These are phyloP conservation scores for Cytospora piceae DNA, from an alignment of 2,329 filamentous ascomycete species.

Conservation along the genomic window DNA sequence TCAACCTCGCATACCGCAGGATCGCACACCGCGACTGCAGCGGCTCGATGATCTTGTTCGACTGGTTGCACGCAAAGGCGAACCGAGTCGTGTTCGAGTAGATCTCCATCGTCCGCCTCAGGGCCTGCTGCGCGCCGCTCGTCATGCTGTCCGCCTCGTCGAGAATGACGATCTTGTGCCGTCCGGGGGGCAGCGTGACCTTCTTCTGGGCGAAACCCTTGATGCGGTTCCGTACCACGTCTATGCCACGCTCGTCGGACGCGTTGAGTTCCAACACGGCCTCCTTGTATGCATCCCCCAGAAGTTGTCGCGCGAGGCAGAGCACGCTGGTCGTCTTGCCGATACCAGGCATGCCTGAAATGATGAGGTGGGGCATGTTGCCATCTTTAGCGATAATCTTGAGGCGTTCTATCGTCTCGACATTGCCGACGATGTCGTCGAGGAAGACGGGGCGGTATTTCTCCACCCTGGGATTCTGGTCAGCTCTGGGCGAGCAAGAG, in stretches of 20 bases:
- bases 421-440: slow-evolving; percentile 97
- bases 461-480: slow-evolving; percentile 73
- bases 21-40: slow-evolving; percentile 96
- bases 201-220: slow-evolving; percentile 99
- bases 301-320: slow-evolving; percentile 86
- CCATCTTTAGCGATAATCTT: slow-evolving; percentile 99
- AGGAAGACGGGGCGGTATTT: slow-evolving; percentile 96
- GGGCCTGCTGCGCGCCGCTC: slow-evolving; percentile 90
- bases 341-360: slow-evolving; percentile 98
- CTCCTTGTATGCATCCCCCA: slow-evolving; percentile 95
- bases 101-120: slow-evolving; percentile 97
- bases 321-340: slow-evolving; percentile 97
- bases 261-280: slow-evolving; percentile 96
- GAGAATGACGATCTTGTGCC: slow-evolving; percentile 95
- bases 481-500: slow-evolving; percentile 27
- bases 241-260: slow-evolving; percentile 93
- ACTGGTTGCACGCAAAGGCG: slow-evolving; percentile 97
- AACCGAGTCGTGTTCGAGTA: slow-evolving; percentile 96
- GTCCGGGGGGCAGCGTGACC: slow-evolving; percentile 85
- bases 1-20: slow-evolving; percentile 88
- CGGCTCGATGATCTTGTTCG: slow-evolving; percentile 99
- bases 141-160: slow-evolving; percentile 99
- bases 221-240: slow-evolving; percentile 95
- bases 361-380: slow-evolving; percentile 99
- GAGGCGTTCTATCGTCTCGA: slow-evolving; percentile 92